Base-by-base conservation (phyloP, 192 early-diverging fungal genomes). In the Diversispora epigaea region DNA sequence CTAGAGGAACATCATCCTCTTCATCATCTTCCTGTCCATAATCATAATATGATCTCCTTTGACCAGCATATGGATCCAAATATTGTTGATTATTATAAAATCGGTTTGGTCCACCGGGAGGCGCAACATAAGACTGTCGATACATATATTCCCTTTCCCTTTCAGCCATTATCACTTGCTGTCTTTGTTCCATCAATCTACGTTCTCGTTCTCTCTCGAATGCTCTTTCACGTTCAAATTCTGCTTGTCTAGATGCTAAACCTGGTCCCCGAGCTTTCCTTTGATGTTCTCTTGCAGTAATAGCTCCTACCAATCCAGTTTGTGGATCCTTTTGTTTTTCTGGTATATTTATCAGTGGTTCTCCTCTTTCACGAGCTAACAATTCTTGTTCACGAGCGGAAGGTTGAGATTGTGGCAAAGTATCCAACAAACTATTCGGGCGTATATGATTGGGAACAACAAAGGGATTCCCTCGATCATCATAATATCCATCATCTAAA, bases 291-390 rank as follows among this genome's bases (percentile, higher is more conserved):
- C 60, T 46, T 40, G 73, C 73, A n/a, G 73, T 65, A 65, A 75
- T 75, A 0, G 73, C 73, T 10, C 73, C 73, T 40, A 75, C 62
- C 40, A 75, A 75, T 17, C 73, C 73, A 8, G 58, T 49, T 44
- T 65, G 60, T 54, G 73, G 73, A 40, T 65, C 73, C 43, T 75
- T 75, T n/a, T 21, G 73, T 64, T 22, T 62, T 22, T 62, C 73
- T 47, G 15, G 52, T 46, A 75, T 54, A 57, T 75, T 54, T 65
- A 75, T 75, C 8, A 75, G 40, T 11, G 73, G 60, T 25, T 60
- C 11, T 0, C 73, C 73, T 17, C 22, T 75, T 55, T 75, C 73
- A 6, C 58, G 60, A 44, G 73, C 73, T 4, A 75, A 15, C 1
- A 22, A 4, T 54, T 75, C 61, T 54, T 65, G 60, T 21, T 65